Percentiles rank a stretch among this genome's conserved stretches.
Evolutionary conservation across 1,284 basidiomycete species (phyloP).

Genomic region (Moniliophthora roreri): DNA sequence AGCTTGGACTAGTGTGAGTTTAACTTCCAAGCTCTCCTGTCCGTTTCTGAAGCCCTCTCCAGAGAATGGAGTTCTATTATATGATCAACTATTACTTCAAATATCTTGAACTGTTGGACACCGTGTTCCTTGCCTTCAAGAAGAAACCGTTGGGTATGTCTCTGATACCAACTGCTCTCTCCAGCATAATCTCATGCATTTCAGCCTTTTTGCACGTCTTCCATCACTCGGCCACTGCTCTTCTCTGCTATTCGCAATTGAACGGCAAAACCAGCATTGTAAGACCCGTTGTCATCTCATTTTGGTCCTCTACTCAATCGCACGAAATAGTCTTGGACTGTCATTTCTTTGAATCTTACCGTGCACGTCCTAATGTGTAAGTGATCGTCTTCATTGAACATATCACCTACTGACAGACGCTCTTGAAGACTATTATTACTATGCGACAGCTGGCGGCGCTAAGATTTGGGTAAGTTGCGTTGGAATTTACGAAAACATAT

Average conservation of each 20-base stretch:
- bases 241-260: conserved; percentile 93
- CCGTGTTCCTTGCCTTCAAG: conserved; percentile 96
- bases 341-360: conserved; percentile 88
- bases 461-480: conserved; percentile 84
- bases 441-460: conserved; percentile 92
- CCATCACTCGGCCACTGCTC: conserved; percentile 97
- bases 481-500: conserved; percentile 2
- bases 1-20: conserved; percentile 84
- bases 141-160: conserved; percentile 91
- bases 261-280: conserved; percentile 91
- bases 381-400: conserved; percentile 28
- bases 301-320: conserved; percentile 15
- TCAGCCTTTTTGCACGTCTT: conserved; percentile 96
- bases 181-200: conserved; percentile 5
- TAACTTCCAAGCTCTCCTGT: conserved; percentile 15
- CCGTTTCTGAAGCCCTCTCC: conserved; percentile 8
- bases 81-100: conserved; percentile 99
- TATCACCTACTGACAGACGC: conserved; percentile 9
- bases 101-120: conserved; percentile 92
- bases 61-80: conserved; percentile 91
- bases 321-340: conserved; percentile 84
- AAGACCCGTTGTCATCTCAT: conserved; percentile 28
- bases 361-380: conserved; percentile 99
- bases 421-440: conserved; percentile 90
- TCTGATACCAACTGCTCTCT: conserved; percentile 1